These are phyloP conservation scores for Vigna angularis DNA, from an alignment of 306 rosid species.

Conservation along the genomic window DNA sequence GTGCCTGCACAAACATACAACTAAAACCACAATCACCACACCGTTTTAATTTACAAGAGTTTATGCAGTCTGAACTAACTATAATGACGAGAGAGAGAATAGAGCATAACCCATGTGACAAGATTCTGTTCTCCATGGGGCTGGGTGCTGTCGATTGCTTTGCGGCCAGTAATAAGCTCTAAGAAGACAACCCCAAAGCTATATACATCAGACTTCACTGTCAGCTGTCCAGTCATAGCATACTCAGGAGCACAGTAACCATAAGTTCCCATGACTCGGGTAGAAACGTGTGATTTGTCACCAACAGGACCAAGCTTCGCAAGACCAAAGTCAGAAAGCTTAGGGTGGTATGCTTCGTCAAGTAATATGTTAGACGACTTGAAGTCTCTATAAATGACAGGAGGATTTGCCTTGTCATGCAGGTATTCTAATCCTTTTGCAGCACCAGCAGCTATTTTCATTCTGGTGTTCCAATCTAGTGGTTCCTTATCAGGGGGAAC, in stretches of 20 bases:
- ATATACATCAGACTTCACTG: slow-evolving; percentile 89
- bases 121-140: slow-evolving; percentile 96
- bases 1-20: slow-evolving; percentile 62
- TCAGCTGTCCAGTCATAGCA: slow-evolving; percentile 94
- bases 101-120: slow-evolving; percentile 75
- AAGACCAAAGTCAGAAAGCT: slow-evolving; percentile 95
- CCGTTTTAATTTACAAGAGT: slow-evolving; percentile 27
- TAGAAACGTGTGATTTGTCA: slow-evolving; percentile 92
- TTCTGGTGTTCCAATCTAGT: slow-evolving; percentile 89
- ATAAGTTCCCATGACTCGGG: slow-evolving; percentile 94
- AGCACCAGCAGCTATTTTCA: slow-evolving; percentile 93
- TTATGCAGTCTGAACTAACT: slow-evolving; percentile 4
- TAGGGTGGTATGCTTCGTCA: slow-evolving; percentile 85
- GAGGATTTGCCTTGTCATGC: slow-evolving; percentile 94
- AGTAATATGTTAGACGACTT: slow-evolving; percentile 90
- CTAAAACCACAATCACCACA: slow-evolving; percentile 28
- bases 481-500: slow-evolving; percentile 82
- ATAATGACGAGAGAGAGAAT: slow-evolving; percentile 30
- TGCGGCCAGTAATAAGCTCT: slow-evolving; percentile 91
- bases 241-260: slow-evolving; percentile 96
- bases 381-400: slow-evolving; percentile 90
- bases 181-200: slow-evolving; percentile 92
- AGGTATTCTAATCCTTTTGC: slow-evolving; percentile 87
- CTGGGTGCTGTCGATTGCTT: slow-evolving; percentile 74
- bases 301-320: slow-evolving; percentile 96